These are phyloP conservation scores for Apiospora marii DNA, from an alignment of 2,329 filamentous ascomycete species.

Conservation along the genomic window DNA sequence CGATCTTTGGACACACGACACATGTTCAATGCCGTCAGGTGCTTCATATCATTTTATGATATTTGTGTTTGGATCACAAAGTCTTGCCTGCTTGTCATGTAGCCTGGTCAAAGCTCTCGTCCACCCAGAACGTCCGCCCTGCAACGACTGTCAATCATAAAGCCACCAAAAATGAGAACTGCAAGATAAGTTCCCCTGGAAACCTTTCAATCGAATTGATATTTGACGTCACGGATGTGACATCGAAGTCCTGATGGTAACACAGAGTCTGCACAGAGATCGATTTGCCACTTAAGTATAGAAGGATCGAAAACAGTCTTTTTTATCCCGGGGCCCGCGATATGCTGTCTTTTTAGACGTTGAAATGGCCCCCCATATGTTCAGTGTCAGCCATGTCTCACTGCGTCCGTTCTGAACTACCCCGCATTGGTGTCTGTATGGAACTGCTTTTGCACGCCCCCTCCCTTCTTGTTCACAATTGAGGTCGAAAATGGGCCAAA, in stretches of 20 bases:
- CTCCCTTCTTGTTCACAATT: no score
- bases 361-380: not conserved
- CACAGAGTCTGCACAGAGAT: not conserved
- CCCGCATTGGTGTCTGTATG: not conserved
- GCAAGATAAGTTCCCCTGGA: not conserved
- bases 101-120: no score
- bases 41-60: no score
- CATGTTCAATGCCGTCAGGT: no score
- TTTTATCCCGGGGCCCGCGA: not conserved
- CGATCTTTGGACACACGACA: no score
- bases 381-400: not conserved
- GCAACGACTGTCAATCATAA: no score
- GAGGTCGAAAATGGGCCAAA: no score
- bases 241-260: not conserved
- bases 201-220: no score
- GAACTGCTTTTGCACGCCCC: not conserved
- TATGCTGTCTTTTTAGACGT: not conserved
- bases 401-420: not conserved
- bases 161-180: not conserved
- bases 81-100: no score
- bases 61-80: no score
- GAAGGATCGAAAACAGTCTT: not conserved
- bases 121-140: no score
- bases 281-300: not conserved
- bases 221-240: not conserved